phyloP scores from a whole-genome alignment of 139 green algal genomes.

The Protoeuglena noctilucae region DNA sequence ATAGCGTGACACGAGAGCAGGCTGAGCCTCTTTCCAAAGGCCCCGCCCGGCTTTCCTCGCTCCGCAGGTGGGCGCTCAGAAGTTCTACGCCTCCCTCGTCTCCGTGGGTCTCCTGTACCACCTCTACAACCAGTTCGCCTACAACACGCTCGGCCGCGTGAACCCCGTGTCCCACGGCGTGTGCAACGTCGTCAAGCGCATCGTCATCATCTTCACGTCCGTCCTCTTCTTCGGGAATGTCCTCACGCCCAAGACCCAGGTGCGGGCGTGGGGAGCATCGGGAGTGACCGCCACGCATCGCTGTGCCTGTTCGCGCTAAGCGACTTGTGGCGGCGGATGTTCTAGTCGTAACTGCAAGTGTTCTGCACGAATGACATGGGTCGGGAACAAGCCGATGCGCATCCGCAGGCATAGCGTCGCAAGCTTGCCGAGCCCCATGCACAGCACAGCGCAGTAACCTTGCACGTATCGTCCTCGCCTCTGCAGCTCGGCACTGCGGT shows the following conservation, averaged over 20 bases:
- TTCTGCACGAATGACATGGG: too few relatives aligned
- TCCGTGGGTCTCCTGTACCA: constrained; percentile 93
- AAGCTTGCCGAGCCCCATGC: not conserved
- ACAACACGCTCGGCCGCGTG: constrained; percentile 91
- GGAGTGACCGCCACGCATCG: too few relatives aligned
- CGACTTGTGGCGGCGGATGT: too few relatives aligned
- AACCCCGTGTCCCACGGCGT: constrained; percentile 91
- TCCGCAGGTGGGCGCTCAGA: constrained; percentile 42
- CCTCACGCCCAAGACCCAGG: not conserved
- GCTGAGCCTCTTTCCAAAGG: too few relatives aligned
- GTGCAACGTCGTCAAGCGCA: constrained; percentile 98
- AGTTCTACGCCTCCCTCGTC: constrained; percentile 71
- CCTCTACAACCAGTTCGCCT: constrained; percentile 99
- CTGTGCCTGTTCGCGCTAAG: too few relatives aligned
- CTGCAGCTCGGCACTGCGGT: constrained; percentile 66
- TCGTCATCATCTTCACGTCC: constrained; percentile 88
- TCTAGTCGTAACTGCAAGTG: too few relatives aligned
- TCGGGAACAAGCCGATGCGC: too few relatives aligned
- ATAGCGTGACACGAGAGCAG: too few relatives aligned
- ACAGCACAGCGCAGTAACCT: not conserved
- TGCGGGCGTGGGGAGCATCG: too few relatives aligned
- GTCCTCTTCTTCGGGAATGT: constrained; percentile 48
- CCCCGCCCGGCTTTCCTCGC: too few relatives aligned
- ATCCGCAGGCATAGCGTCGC: too few relatives aligned
- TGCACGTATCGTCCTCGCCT: not conserved